These are phyloP conservation scores for Theobroma cacao DNA, from an alignment of 345 rosid species.

Conservation along the genomic window DNA sequence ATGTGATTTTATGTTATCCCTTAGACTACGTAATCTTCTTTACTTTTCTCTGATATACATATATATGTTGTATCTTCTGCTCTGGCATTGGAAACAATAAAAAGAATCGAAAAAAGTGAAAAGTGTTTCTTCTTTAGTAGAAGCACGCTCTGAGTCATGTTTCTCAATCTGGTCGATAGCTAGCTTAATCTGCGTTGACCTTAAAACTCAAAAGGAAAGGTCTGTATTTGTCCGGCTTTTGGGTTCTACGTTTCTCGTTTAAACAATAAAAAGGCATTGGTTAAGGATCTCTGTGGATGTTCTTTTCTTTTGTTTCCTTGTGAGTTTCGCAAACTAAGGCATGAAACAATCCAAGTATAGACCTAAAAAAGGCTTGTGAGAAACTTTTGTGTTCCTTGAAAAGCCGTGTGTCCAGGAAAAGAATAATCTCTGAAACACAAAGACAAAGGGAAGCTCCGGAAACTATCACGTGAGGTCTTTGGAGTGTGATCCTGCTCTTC, in stretches of 20 bases:
- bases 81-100: neutral
- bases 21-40: neutral
- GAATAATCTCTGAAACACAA: neutral
- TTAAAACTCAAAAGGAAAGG: constrained; percentile 22
- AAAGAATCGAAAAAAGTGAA: no score
- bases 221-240: constrained; percentile 14
- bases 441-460: neutral
- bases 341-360: neutral
- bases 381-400: neutral
- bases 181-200: constrained; percentile 19
- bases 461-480: no score
- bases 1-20: neutral
- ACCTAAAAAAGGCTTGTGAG: constrained; percentile 1
- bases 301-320: neutral
- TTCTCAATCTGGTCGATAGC: neutral
- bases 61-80: neutral
- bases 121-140: constrained; percentile 2
- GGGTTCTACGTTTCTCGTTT: neutral
- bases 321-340: neutral
- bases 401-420: neutral
- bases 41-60: neutral
- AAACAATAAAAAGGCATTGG: constrained; percentile 6
- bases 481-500: neutral
- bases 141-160: neutral
- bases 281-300: constrained; percentile 2